These are phyloP conservation scores for Aeschynomene evenia DNA, from an alignment of 306 rosid genomes.

Conservation along the genomic window DNA sequence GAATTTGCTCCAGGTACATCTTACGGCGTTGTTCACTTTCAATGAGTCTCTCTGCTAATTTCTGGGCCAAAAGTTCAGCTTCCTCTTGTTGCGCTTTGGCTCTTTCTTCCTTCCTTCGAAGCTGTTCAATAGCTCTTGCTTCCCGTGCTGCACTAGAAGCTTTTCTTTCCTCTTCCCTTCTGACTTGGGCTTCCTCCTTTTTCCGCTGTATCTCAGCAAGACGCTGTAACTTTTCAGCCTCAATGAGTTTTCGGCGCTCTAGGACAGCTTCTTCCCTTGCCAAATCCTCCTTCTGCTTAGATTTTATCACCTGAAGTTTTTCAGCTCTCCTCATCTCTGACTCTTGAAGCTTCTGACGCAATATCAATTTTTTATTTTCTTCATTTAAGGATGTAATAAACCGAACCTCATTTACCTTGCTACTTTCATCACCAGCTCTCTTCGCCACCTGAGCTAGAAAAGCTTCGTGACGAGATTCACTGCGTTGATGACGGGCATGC, in stretches of 20 bases:
- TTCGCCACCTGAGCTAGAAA: constrained; percentile 92
- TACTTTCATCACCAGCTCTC: constrained; percentile 99
- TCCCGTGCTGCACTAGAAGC: constrained; percentile 99
- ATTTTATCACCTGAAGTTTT: constrained; percentile 88
- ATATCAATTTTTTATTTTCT: constrained; percentile 82
- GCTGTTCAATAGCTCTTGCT: constrained; percentile 90
- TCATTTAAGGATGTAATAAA: constrained; percentile 93
- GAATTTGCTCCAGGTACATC: constrained; percentile 90
- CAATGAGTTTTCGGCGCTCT: constrained; percentile 89
- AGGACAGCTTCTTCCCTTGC: constrained; percentile 98
- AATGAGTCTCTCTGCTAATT: constrained; percentile 91
- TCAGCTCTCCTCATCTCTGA: constrained; percentile 99
- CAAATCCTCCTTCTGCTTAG: constrained; percentile 95
- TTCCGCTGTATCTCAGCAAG: constrained; percentile 94
- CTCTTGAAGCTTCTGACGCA: constrained; percentile 95
- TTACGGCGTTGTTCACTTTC: constrained; percentile 98
- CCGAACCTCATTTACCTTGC: constrained; percentile 97
- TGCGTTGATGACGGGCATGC: constrained; percentile 95
- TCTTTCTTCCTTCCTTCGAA: constrained; percentile 96
- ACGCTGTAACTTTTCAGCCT: constrained; percentile 97
- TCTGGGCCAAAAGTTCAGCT: constrained; percentile 97
- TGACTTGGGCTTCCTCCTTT: constrained; percentile 94
- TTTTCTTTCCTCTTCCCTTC: constrained; percentile 98
- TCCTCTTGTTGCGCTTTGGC: constrained; percentile 99
- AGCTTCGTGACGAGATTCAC: constrained; percentile 98